Base-by-base conservation (phyloP, 805 yeast species). In the Phaffomyces thermotolerans region DNA sequence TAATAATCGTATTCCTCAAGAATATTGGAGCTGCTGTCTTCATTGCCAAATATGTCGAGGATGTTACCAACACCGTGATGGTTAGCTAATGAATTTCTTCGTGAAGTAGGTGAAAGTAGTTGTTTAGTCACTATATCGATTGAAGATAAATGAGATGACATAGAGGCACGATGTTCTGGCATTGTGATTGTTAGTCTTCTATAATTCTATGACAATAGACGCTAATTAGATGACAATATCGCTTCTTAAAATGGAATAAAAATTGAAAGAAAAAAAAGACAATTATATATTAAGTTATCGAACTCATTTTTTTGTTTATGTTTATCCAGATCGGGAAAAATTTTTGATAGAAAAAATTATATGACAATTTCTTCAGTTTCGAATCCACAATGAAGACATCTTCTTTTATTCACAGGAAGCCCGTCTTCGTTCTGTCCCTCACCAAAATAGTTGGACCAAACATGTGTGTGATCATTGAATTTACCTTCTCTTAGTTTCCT, bases 371-470 rank as follows among this genome's bases (percentile, higher is more conserved):
- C 96, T 55, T 86, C 93, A 0, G 81, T 78, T 54, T 86, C 93
- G 52, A 88, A 70, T 1, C 96, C 96, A 65, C 97, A 89, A 24
- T 73, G 84, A 2, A 71, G 62, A 57, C 97, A 89, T 47, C 93
- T 65, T 50, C 86, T 68, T 45, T 69, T 74, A 17, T 76, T 69
- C 39, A 75, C 46, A 0, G 61, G 58, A 17, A 63, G 43, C 0
- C 73, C 72, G 22, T 67, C 71, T 31, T 65, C 71, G 29, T 65
- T 65, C 4, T 59, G 64, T 25, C 75, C 73, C 5, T 69, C 72
- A 34, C 63, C 68, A 6, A 67, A 57, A 0, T 84, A 79, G 1
- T 72, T 75, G 27, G 82, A 74, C 84, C 93, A 89, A 22, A 76
- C 78, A 59, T 89, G 96, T 12, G 65, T 72, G 61, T 90, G 97